Evolutionary conservation across 352 stramenopile species (phyloP).

Genomic region (Phytophthora capsici): DNA sequence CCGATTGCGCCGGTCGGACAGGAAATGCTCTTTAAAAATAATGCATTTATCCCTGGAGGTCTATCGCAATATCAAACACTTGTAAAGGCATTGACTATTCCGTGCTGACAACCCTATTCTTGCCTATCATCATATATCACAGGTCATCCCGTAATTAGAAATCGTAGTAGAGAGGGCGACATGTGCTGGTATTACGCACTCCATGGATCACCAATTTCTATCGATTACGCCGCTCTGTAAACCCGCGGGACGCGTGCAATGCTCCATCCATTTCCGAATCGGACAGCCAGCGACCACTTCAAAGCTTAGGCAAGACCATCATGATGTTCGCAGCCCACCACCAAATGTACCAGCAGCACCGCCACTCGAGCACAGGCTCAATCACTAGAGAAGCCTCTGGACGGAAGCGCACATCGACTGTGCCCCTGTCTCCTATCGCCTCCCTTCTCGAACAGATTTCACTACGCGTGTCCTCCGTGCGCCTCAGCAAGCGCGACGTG

Average conservation of each 20-base stretch:
- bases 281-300: background rate
- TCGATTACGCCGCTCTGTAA: constrained; percentile 2
- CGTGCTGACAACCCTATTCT: no score
- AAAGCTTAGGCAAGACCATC: background rate
- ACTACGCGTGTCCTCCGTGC: constrained; percentile 13
- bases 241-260: background rate
- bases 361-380: background rate
- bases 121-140: background rate
- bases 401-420: background rate
- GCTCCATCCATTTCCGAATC: background rate
- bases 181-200: background rate
- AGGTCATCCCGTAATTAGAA: background rate
- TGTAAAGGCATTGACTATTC: background rate
- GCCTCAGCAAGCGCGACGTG: constrained; percentile 22
- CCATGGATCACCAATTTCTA: background rate
- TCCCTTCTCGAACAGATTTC: constrained; percentile 27
- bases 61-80: background rate
- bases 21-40: background rate
- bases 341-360: constrained; percentile 3
- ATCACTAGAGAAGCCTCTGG: background rate
- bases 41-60: background rate
- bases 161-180: background rate
- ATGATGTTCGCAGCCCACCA: background rate
- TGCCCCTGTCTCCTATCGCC: background rate
- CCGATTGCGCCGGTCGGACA: background rate